Evolutionary conservation across 768 basidiomycete species (phyloP), one percentile per base, ranked within the genome.

Genomic region (Lepiota brunneoincarnata): DNA sequence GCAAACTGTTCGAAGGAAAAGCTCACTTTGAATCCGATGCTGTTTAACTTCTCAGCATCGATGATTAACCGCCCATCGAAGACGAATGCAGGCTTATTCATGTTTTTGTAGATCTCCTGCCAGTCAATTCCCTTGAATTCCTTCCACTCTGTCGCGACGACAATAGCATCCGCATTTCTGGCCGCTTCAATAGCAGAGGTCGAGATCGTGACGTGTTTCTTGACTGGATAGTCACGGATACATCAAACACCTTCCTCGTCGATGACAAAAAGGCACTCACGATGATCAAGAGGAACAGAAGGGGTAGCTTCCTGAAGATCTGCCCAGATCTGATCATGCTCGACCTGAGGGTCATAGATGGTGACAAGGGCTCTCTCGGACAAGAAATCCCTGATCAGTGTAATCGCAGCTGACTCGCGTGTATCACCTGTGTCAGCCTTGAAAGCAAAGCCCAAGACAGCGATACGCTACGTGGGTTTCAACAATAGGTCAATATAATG

Each of bases 371-470:
- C 95, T 61, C 83, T 84, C 74, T 99, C 97, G 37, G 82, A 81
- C 62, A 86, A 81, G 84, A 99, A 99, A 77, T 98, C 87, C 62
- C 85, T 87, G 74, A 96, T 87, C 60, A 99, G 84, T 26, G 92
- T 89, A 72, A 98, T 98, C 15, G 97, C 84, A 24, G 97, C 87
- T 2, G 93, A 95, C 75, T 98, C 97, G 69, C 97, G 93, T 36
- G 97, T 99, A 69, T 99, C 97, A 56, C 97, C 97, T 11, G 97
- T 99, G 70, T 98, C 95, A 39, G 97, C 96, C 78, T 98, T 98
- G 86, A 98, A 98, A 3, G 96, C 97, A 70, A 98, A 99, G 10
- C 96, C 96, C 39, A 99, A 86, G 42, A 99, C 91, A 40, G 97
- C 92, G 64, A 99, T 95, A 65, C 85, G 86, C 93, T 81, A 64